Evolutionary conservation across 208 protist genomes (phyloP), one percentile per base, ranked within the genome.

Genomic region (Acanthamoeba triangularis): DNA sequence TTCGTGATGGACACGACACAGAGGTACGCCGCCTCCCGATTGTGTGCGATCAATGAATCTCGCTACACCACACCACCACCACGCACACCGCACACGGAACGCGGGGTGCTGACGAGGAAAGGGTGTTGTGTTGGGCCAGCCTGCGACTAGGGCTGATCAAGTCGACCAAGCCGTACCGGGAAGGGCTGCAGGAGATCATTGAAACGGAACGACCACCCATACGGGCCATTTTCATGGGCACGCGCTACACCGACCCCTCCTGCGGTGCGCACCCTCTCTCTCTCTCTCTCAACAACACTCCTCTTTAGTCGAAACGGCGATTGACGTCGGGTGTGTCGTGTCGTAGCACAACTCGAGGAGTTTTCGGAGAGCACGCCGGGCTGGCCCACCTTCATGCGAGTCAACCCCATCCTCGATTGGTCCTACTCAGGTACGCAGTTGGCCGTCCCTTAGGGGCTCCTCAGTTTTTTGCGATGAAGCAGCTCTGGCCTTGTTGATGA

Each of bases 391-490:
- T 96, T 95, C 63, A 97, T 96, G 88, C 96, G 96, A 28, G 74
- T 97, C 37, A 96, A 97, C 88, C 96, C 96, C 44, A 94, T 97
- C 20, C 85, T 97, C 25, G 82, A 97, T n/a, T 97, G 96, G 96
- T 65, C 47, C 56, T 96, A 97, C 69, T 52, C 56, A 11, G 88
- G 49, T 63, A 85, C 28, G 20, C 61, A 28, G 56, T 63, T 18
- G 20, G 23, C 56, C 52, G 16, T 18, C 7, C 52, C 52, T 16
- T 59, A 59, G 16, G 16, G n/a, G n/a, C n/a, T n/a, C n/a, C n/a
- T 44, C 41, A 47, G 0, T 47, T 49, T 14, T 14, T 49, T n/a
- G n/a, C n/a, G 14, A 16, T 49, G 47, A 41, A 49, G 13, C 16
- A 14, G 13, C 47, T 49, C 47, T 65, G 59, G 25, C 23, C 59